phyloP scores from a whole-genome alignment of 306 rosid genomes.

The Astragalus glycyphyllos region DNA sequence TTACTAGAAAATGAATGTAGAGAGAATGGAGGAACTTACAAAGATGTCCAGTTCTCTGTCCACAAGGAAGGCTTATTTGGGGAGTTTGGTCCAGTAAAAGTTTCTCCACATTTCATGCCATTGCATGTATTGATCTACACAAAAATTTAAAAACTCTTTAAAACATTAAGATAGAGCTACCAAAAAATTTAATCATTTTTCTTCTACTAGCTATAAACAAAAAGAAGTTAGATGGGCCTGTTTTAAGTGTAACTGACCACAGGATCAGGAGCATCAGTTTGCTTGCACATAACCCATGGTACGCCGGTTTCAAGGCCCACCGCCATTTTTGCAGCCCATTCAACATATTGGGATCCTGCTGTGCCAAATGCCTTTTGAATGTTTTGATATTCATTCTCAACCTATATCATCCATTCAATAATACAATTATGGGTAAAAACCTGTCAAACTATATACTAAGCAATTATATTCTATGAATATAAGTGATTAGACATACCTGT shows the following conservation, averaged over 20 bases:
- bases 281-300: constrained; percentile 91
- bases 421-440: neutral
- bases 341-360: constrained; percentile 53
- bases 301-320: constrained; percentile 71
- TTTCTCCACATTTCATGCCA: constrained; percentile 78
- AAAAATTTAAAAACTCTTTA: neutral
- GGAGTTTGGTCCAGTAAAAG: constrained; percentile 73
- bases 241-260: constrained; percentile 50
- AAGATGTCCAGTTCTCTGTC: constrained; percentile 89
- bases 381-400: constrained; percentile 77
- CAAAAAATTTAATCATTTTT: too few species aligned
- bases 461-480: neutral
- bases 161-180: too few species aligned
- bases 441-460: neutral
- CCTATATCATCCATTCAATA: constrained; percentile 41
- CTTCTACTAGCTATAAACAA: too few species aligned
- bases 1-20: neutral
- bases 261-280: constrained; percentile 82
- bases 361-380: constrained; percentile 58
- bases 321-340: constrained; percentile 79
- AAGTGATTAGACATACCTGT: constrained; percentile 44
- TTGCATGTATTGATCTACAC: constrained; percentile 79
- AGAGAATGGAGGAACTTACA: constrained; percentile 49
- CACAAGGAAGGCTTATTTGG: constrained; percentile 73
- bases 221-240: too few species aligned